Evolutionary conservation across 2,329 filamentous ascomycete species (phyloP).

Genomic region (Sarocladiaceae sp.): DNA sequence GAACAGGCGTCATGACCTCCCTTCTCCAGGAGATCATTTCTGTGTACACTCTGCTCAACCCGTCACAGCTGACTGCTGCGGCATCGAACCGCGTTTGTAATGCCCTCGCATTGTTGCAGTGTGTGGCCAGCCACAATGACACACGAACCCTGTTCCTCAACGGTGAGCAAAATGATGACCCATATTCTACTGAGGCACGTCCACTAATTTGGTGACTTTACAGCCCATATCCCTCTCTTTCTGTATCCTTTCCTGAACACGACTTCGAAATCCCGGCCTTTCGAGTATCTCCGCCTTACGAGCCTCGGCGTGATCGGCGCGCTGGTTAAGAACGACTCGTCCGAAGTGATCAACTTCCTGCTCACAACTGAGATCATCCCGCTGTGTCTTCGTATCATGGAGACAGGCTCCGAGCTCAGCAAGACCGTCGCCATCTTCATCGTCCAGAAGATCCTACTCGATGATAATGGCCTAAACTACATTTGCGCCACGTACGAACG

Average conservation of each 20-base stretch:
- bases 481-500: conserved; percentile 98
- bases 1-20: conserved; percentile 90
- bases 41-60: conserved; percentile 93
- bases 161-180: conserved; percentile 50
- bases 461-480: conserved; percentile 95
- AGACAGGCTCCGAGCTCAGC: conserved; percentile 95
- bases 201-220: conserved; percentile 15
- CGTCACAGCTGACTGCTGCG: conserved; percentile 94
- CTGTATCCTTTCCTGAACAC: conserved; percentile 98
- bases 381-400: conserved; percentile 96
- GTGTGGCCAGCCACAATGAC: conserved; percentile 95
- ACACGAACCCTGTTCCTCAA: conserved; percentile 91
- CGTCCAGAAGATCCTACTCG: conserved; percentile 95
- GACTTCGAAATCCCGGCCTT: conserved; percentile 94
- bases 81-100: conserved; percentile 97
- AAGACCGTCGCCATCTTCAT: conserved; percentile 99
- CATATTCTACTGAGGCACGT: background rate
- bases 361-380: conserved; percentile 98
- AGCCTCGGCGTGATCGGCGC: conserved; percentile 96
- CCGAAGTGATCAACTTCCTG: conserved; percentile 98
- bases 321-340: conserved; percentile 97
- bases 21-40: conserved; percentile 98
- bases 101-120: conserved; percentile 90
- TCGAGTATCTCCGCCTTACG: conserved; percentile 94
- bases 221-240: conserved; percentile 95